Percentiles rank a stretch among this genome's conserved stretches.
Evolutionary conservation across 192 early-diverging fungal species (phyloP).

Genomic region (Coemansia sp.): DNA sequence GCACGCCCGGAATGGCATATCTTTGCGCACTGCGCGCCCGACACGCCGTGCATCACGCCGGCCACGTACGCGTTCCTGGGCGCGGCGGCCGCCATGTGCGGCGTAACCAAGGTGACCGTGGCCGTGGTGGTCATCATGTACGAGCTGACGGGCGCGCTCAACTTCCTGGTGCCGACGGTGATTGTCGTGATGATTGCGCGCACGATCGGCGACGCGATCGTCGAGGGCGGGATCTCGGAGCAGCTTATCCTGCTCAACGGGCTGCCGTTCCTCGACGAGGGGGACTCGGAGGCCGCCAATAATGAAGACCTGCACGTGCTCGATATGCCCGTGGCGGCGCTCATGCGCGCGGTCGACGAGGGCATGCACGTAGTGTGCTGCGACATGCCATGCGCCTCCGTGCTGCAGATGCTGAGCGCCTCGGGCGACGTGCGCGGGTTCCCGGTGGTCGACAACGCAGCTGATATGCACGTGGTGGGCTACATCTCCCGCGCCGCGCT

Average conservation of each 20-base stretch:
- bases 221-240: slow-evolving; percentile 73
- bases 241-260: slow-evolving; percentile 76
- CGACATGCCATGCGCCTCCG: too few relatives aligned
- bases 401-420: too few relatives aligned
- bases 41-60: slow-evolving; percentile 84
- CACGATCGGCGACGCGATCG: slow-evolving; percentile 71
- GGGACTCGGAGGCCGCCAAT: slow-evolving; percentile 69
- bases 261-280: slow-evolving; percentile 75
- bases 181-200: slow-evolving; percentile 78
- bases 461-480: too few relatives aligned
- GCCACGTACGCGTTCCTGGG: slow-evolving; percentile 95
- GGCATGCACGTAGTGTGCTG: background rate
- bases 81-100: slow-evolving; percentile 83
- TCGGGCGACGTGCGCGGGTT: slow-evolving; percentile 58
- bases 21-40: slow-evolving; percentile 76
- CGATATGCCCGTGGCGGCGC: slow-evolving; percentile 46
- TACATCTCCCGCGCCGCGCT: too few relatives aligned
- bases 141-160: slow-evolving; percentile 93
- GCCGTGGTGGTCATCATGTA: slow-evolving; percentile 97
- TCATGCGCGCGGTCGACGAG: slow-evolving; percentile 53
- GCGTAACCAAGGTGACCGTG: slow-evolving; percentile 85
- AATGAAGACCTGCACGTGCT: slow-evolving; percentile 32
- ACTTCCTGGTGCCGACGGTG: slow-evolving; percentile 79
- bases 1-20: slow-evolving; percentile 62
- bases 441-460: slow-evolving; percentile 69